Percentiles rank a stretch among this genome's conserved stretches.
These are phyloP conservation scores for Mycena crocata DNA, from an alignment of 768 basidiomycete species.

Conservation along the genomic window DNA sequence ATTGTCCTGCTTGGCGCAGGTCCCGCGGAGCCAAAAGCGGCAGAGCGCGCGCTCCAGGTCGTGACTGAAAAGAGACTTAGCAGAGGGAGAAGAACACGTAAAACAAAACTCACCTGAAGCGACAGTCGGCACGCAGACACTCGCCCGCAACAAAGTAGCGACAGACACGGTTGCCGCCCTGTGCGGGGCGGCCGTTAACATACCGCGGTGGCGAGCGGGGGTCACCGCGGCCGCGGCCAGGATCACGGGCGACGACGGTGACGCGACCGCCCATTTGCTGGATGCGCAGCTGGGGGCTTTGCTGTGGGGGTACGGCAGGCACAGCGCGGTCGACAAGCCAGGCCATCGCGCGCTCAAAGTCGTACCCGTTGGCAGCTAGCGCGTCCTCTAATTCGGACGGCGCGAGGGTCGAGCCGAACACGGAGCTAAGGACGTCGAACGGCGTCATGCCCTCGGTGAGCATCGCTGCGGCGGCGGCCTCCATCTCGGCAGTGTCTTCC, in stretches of 20 bases:
- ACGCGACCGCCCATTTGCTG: slow-evolving; percentile 77
- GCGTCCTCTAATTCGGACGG: slow-evolving; percentile 95
- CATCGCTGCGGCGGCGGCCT: slow-evolving; percentile 66
- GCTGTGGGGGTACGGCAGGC: slow-evolving; percentile 58
- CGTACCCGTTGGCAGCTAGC: slow-evolving; percentile 86
- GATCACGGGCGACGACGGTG: slow-evolving; percentile 71
- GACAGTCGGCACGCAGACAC: slow-evolving; percentile 94
- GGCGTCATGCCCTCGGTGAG: slow-evolving; percentile 96
- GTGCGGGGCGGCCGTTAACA: slow-evolving; percentile 66
- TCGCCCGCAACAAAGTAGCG: slow-evolving; percentile 97
- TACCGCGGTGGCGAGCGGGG: slow-evolving; percentile 50
- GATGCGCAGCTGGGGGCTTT: slow-evolving; percentile 58
- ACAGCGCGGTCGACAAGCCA: slow-evolving; percentile 86
- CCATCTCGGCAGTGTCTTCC: slow-evolving; percentile 45
- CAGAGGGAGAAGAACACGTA: slow-evolving; percentile 8
- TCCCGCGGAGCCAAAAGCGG: slow-evolving; percentile 97
- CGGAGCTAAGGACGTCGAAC: slow-evolving; percentile 93
- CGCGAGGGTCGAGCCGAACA: slow-evolving; percentile 92
- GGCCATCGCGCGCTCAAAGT: slow-evolving; percentile 96
- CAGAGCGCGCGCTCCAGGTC: slow-evolving; percentile 94
- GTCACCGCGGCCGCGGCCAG: slow-evolving; percentile 50
- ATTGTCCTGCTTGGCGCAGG: slow-evolving; percentile 94
- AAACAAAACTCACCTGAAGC: slow-evolving; percentile 82
- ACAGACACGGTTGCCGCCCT: slow-evolving; percentile 85
- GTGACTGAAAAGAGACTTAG: slow-evolving; percentile 66